Base-by-base conservation (phyloP, 352 stramenopile species). In the Saprolegnia diclina region DNA sequence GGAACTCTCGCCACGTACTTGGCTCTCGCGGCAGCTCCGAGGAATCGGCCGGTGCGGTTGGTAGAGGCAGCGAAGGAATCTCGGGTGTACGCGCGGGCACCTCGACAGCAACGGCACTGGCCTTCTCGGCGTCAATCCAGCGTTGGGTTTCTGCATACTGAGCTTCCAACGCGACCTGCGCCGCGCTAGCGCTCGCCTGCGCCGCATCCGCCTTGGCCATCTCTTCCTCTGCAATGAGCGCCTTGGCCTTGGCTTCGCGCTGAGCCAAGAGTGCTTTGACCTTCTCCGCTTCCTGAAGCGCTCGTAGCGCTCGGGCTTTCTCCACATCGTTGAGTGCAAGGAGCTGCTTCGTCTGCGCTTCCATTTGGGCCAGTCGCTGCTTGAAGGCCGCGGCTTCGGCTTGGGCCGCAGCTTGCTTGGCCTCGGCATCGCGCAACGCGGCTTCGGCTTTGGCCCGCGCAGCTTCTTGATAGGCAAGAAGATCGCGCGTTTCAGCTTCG, bases 321-420 rank as follows among this genome's bases (percentile, higher is more conserved):
- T 40, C 52, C 24, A 59, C 35, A 42, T 59, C 52, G 24, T 59
- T 14, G 11, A 42, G 24, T 19, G 52, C 52, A 53, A 18, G 67
- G 68, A 1, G 77, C 79, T 16, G 81, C 80, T 10, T 32, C 26
- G 32, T 77, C 37, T 59, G 52, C 19, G 35, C 24, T n/a, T 59
- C 52, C 52, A 59, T 59, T 11, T 16, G 11, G 24, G 11, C 52
- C 52, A 59, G 52, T n/a, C 35, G 24, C 19, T 16, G 11, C 52
- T 59, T 16, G 24, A 59, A 59, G 24, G 13, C 19, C 26, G 37
- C 61, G 16, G 11, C 18, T 56, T 45, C 5, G 26, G 26, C 61
- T 9, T 56, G 52, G 42, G 53, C 54, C 26, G 35, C 29, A 18
- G 42, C 19, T 66, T 54, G 45, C 10, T 65, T 26, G 11, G 40